Conservation (phyloP, 768 basidiomycete genomes). For the Termitomyces sp. region DNA sequence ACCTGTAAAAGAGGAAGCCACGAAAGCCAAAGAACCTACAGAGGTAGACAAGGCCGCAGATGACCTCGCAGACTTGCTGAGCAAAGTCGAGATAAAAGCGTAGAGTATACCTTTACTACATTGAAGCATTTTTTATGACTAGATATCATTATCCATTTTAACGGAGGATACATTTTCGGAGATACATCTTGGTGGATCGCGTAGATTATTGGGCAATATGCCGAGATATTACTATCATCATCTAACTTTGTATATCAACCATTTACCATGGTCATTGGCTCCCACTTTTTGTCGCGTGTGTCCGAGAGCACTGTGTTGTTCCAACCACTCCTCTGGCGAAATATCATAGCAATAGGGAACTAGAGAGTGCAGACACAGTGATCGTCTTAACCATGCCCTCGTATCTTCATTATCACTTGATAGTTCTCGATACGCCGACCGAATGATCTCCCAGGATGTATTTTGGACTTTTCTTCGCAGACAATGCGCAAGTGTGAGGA, state of each 20-base stretch:
- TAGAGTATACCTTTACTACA: constrained; percentile 2
- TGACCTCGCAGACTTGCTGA: constrained; percentile 63
- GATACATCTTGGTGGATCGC: constrained; percentile 1
- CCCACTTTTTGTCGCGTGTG: constrained; percentile 59
- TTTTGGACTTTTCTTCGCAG: constrained; percentile 50
- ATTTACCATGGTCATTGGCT: constrained; percentile 39
- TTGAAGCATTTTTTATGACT: background rate
- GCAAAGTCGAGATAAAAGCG: constrained; percentile 53
- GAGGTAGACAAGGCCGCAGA: constrained; percentile 36
- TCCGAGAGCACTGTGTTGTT: constrained; percentile 35
- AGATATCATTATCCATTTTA: background rate
- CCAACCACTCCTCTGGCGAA: constrained; percentile 54
- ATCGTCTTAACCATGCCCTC: constrained; percentile 44
- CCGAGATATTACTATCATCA: constrained; percentile 13
- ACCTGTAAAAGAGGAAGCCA: constrained; percentile 16
- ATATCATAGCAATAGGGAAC: constrained; percentile 24
- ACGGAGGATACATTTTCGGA: constrained; percentile 1
- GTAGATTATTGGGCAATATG: constrained; percentile 4
- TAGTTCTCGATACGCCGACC: constrained; percentile 63
- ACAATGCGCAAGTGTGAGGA: constrained; percentile 40
- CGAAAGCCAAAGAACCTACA: constrained; percentile 23
- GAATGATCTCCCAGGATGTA: constrained; percentile 57
- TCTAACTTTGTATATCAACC: constrained; percentile 57
- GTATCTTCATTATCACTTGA: constrained; percentile 38
- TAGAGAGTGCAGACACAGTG: constrained; percentile 42